phyloP scores from a whole-genome alignment of 768 basidiomycete genomes.

The Hygrocybe punicea region DNA sequence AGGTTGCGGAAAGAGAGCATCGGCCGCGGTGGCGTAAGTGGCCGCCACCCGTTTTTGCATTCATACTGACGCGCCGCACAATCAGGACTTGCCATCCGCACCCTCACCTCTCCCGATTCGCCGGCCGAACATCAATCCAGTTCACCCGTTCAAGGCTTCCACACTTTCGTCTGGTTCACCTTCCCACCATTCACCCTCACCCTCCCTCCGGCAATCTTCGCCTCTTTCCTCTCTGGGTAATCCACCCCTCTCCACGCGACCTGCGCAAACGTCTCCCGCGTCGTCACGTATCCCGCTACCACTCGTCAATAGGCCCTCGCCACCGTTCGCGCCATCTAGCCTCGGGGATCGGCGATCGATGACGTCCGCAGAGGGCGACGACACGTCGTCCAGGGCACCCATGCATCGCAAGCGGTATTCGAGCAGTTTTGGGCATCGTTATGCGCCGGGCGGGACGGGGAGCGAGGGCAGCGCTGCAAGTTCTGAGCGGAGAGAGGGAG shows the following conservation, averaged over 20 bases:
- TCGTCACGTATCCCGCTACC: conserved; percentile 25
- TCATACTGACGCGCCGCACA: background rate
- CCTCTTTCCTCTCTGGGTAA: conserved; percentile 8
- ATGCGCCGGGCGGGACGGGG: conserved; percentile 40
- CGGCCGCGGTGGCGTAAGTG: conserved; percentile 17
- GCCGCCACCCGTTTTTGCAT: background rate
- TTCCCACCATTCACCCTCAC: conserved; percentile 27
- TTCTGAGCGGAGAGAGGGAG: conserved; percentile 14
- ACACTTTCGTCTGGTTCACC: conserved; percentile 32
- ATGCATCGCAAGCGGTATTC: conserved; percentile 61
- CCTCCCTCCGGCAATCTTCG: conserved; percentile 30
- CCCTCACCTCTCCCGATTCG: conserved; percentile 25
- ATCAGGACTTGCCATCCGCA: conserved; percentile 16
- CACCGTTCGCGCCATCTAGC: conserved; percentile 28
- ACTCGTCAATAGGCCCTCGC: conserved; percentile 19
- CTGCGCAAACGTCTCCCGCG: conserved; percentile 13
- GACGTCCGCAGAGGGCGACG: conserved; percentile 10
- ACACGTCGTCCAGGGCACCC: background rate
- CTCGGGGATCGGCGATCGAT: conserved; percentile 22
- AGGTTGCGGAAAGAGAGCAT: conserved; percentile 53
- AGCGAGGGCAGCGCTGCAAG: conserved; percentile 35
- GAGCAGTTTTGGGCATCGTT: conserved; percentile 75
- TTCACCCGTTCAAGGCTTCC: conserved; percentile 42
- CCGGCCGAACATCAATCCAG: conserved; percentile 30
- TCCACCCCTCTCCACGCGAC: conserved; percentile 5